These are phyloP conservation scores for Saksenaea vasiformis DNA, from an alignment of 371 early-diverging fungal species.

Conservation along the genomic window DNA sequence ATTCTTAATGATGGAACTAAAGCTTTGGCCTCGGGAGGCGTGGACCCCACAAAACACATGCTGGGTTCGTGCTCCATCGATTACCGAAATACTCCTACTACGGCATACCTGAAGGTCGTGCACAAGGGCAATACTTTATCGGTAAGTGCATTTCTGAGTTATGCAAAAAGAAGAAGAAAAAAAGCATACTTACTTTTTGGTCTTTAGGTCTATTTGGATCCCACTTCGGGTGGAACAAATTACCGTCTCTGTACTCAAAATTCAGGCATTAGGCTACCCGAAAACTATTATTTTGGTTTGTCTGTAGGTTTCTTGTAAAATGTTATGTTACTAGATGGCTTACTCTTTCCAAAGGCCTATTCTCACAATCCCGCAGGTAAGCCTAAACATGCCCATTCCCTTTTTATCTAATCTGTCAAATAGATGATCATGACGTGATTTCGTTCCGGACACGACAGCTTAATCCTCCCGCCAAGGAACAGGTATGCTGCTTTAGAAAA, in stretches of 20 bases:
- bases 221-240: conserved; percentile 56
- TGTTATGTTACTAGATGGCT: neutral
- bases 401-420: conserved; percentile 1
- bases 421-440: conserved; percentile 82
- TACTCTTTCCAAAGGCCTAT: conserved; percentile 20
- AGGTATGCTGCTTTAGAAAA: conserved; percentile 30
- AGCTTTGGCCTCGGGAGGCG: conserved; percentile 37
- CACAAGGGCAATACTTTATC: conserved; percentile 63
- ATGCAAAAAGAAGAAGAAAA: neutral
- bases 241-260: conserved; percentile 67
- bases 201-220: conserved; percentile 65
- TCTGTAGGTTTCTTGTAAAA: conserved; percentile 47
- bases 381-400: neutral
- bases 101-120: conserved; percentile 61
- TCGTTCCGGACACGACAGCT: conserved; percentile 76
- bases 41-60: conserved; percentile 49
- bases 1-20: conserved; percentile 71
- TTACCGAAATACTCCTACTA: conserved; percentile 65
- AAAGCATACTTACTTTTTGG: neutral
- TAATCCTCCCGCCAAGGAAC: conserved; percentile 59
- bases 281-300: conserved; percentile 82
- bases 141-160: conserved; percentile 34
- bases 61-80: conserved; percentile 73
- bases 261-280: conserved; percentile 64
- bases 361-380: conserved; percentile 44